Conservation (phyloP, 257 asterid species). For the Petunia axillaris region DNA sequence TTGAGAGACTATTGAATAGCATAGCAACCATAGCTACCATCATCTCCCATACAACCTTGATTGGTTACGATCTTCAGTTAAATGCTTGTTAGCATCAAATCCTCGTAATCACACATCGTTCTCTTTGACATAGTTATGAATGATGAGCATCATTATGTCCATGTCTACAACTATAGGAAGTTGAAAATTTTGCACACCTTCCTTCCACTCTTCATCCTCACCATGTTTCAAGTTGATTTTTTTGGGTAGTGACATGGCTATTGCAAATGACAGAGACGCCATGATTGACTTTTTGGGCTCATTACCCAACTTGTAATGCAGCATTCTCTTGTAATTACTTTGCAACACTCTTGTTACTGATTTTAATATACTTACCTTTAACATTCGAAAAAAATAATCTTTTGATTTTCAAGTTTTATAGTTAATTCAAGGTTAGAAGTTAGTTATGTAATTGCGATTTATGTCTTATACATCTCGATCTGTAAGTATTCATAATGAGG, state of each 20-base stretch:
- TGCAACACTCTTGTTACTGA: too few relatives aligned
- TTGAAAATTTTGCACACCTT: slow-evolving; percentile 9
- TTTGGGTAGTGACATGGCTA: too few relatives aligned
- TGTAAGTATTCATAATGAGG: background rate
- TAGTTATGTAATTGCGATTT: slow-evolving; percentile 1
- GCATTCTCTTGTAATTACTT: too few relatives aligned
- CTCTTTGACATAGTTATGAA: background rate
- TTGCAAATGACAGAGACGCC: too few relatives aligned
- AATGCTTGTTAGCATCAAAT: background rate
- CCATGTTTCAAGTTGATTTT: background rate
- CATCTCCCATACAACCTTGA: background rate
- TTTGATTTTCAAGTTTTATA: background rate
- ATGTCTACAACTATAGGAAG: slow-evolving; percentile 2
- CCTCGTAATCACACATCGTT: background rate
- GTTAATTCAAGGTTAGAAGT: background rate
- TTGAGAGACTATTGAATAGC: background rate
- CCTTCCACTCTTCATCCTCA: background rate
- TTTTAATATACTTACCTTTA: too few relatives aligned
- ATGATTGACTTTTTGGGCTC: too few relatives aligned
- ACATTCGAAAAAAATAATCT: too few relatives aligned
- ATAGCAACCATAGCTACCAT: background rate
- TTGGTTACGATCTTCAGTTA: background rate
- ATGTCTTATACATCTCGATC: background rate
- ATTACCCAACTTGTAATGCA: too few relatives aligned
- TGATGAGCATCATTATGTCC: background rate